A percentile compares a stretch with the other conserved stretches of the same genome.
These are phyloP conservation scores for Trichoderma cornu-damae DNA, from an alignment of 2,329 filamentous ascomycete genomes.

Conservation along the genomic window DNA sequence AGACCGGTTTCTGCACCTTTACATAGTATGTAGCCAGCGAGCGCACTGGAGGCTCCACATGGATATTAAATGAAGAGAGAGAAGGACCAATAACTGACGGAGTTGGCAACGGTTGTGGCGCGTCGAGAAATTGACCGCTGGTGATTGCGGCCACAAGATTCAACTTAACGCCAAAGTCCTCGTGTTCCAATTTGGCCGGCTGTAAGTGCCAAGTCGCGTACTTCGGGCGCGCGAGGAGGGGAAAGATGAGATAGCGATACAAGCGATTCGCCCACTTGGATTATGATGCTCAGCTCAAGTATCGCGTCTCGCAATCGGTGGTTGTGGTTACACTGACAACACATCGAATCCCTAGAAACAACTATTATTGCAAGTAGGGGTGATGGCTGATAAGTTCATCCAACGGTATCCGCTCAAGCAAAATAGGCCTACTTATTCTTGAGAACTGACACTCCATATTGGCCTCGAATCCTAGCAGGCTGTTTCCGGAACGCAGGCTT, in stretches of 20 bases:
- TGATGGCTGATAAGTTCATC: neutral
- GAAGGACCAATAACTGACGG: neutral
- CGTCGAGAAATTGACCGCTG: neutral
- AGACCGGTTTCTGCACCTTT: neutral
- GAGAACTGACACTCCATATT: neutral
- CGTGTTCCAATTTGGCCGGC: neutral
- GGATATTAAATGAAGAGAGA: neutral
- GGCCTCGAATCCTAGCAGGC: neutral
- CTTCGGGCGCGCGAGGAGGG: neutral
- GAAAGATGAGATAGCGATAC: neutral
- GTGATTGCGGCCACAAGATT: neutral
- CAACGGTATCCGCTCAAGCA: neutral
- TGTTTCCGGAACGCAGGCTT: neutral
- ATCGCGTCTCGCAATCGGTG: neutral
- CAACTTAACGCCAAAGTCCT: neutral
- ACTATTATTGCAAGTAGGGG: neutral
- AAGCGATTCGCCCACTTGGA: neutral
- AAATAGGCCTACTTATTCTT: neutral
- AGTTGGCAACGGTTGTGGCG: conserved; percentile 4
- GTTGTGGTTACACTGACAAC: neutral
- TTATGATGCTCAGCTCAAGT: neutral
- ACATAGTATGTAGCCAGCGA: too few relatives aligned
- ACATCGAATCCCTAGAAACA: neutral
- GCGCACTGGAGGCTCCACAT: neutral
- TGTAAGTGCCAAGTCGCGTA: neutral